Evolutionary conservation across 78 protist genomes (phyloP), one percentile per base, ranked within the genome.

Genomic region (Dictyostelium intermedium): DNA sequence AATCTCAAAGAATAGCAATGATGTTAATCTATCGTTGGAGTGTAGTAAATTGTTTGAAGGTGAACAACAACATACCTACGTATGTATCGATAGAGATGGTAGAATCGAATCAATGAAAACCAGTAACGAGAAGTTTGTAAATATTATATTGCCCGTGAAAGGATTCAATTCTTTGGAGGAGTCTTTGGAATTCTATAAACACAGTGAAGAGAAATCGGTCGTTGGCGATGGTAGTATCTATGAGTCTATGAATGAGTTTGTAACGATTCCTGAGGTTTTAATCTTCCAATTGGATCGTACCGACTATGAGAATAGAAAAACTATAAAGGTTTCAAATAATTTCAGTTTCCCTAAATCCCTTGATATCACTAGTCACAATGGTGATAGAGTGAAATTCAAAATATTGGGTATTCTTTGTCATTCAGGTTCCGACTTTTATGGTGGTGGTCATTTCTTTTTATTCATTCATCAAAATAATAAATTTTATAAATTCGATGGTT

Each of bases 401-500:
- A 45, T 82, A 6, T 6, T 32, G 9, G 73, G 82, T 39, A 63
- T 89, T 5, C 14, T 89, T 18, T 80, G 82, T 69, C 94, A 89
- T 39, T 35, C 60, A 23, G 94, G 94, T 2, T 14, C 18, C 0
- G 84, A 86, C 13, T 86, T 53, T 27, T 79, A 86, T 39, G 63
- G 41, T 16, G 79, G 45, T 74, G 92, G 92, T 63, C 94, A 89
- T 70, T 89, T 80, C 84, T 80, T 56, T 80, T 41, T 74, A 9
- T 89, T 61, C 20, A 25, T 81, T 18, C 74, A 66, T 27, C 72
- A 83, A 60, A 37, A 43, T 4, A 37, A 63, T 70, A 80, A 89
- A 39, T 89, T 85, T 81, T 89, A 34, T 60, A 89, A 80, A 80
- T 89, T 72, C 81, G 94, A 89, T 89, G 94, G 94, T 89, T 78